Conservation (phyloP, 2,329 filamentous ascomycete species). For the Thelonectria discophora region DNA sequence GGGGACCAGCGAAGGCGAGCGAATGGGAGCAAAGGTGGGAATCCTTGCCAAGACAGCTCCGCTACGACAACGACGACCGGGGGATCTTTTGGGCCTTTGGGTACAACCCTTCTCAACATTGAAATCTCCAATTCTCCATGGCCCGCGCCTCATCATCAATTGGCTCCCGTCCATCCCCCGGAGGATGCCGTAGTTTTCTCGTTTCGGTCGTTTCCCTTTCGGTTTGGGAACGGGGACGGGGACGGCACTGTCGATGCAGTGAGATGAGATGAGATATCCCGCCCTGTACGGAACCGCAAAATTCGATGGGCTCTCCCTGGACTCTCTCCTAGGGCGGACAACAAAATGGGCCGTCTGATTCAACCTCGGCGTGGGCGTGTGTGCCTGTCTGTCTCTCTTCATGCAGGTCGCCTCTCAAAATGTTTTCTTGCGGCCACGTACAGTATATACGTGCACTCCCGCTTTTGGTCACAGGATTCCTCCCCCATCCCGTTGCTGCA, state of each 20-base stretch:
- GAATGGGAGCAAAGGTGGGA: too few species aligned
- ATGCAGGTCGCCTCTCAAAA: constrained; percentile 15
- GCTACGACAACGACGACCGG: neutral
- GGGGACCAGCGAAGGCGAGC: too few species aligned
- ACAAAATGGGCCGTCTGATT: constrained; percentile 6
- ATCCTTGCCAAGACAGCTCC: neutral
- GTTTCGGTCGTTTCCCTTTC: neutral
- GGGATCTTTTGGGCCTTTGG: too few species aligned
- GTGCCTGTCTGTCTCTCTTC: neutral
- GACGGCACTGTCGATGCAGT: too few species aligned
- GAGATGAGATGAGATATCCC: neutral
- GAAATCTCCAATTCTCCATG: too few species aligned
- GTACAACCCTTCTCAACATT: neutral
- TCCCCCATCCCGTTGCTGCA: too few species aligned
- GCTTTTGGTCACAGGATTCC: too few species aligned
- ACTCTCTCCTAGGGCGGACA: too few species aligned
- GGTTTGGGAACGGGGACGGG: too few species aligned
- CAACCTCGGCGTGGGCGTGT: neutral
- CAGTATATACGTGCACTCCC: too few species aligned
- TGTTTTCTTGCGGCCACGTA: neutral
- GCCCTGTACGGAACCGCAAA: neutral
- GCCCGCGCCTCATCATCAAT: neutral
- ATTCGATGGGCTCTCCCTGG: constrained; percentile 10
- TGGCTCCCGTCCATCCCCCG: neutral
- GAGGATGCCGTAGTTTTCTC: neutral